Evolutionary conservation across 2,329 filamentous ascomycete species (phyloP).

Genomic region (Leptographium wingfieldii): DNA sequence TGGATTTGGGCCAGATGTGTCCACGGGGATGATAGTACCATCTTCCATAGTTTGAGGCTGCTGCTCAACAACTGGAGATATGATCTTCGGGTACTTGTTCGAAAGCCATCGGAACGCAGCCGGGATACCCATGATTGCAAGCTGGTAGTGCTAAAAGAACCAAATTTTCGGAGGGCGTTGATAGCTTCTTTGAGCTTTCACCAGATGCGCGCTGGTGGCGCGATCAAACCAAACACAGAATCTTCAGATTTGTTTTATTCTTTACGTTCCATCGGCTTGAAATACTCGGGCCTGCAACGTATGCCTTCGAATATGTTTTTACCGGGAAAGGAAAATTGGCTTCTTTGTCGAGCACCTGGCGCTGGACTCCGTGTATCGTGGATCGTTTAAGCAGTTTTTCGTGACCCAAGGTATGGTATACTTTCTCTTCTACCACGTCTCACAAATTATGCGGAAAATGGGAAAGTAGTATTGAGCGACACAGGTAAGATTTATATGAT

Average conservation of each 20-base stretch:
- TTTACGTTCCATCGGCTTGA: neutral
- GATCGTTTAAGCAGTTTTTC: neutral
- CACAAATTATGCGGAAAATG: neutral
- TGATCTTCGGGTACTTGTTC: slow-evolving; percentile 95
- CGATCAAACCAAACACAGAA: neutral
- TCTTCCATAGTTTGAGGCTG: slow-evolving; percentile 65
- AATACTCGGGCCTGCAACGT: neutral
- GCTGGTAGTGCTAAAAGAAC: neutral
- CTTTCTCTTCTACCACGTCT: neutral
- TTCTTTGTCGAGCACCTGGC: neutral
- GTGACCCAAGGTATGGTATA: neutral
- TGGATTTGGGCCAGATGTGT: slow-evolving; percentile 74
- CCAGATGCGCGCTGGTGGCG: neutral
- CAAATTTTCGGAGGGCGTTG: neutral
- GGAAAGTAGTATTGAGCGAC: neutral
- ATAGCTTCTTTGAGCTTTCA: neutral
- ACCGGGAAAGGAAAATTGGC: neutral
- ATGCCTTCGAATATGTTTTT: neutral
- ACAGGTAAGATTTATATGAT: neutral
- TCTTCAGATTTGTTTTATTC: neutral
- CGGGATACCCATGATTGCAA: slow-evolving; percentile 69
- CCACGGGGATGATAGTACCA: slow-evolving; percentile 72
- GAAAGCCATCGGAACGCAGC: slow-evolving; percentile 94
- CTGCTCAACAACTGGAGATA: slow-evolving; percentile 82
- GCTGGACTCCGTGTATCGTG: neutral